Base-by-base conservation (phyloP, 805 yeast genomes). In the Lachancea dasiensis region DNA sequence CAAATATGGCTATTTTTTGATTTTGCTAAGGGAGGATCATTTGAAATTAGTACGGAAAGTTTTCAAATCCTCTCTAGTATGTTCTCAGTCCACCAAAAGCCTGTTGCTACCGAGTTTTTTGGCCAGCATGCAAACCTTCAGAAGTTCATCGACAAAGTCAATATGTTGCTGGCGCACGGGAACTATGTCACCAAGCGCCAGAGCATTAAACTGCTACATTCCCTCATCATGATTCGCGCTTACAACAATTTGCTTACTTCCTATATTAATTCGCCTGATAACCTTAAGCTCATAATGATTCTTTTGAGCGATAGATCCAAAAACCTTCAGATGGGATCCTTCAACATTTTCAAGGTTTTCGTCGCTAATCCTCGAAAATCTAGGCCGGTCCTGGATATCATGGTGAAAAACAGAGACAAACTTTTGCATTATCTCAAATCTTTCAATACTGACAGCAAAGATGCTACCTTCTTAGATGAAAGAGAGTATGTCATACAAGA, bases 291-390 rank as follows among this genome's bases (percentile, higher is more conserved):
- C 39, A 74, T 86, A 19, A 92, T 92, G 98, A 72, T 81, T 25
- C 62, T 87, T 44, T 65, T 92, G 46, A 80, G 92, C 42, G 97
- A 90, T 60, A 84, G 82, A 61, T 86, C 94, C 46, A 84, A 82
- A 54, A 89, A 89, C 59, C 72, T 92, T 41, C 96, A 89, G 57
- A 62, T 77, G 38, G 97, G 92, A 59, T 87, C 95, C 3, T 92
- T 92, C 56, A 89, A 92, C 48, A 81, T 90, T 26, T 90, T 92
- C 67, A 92, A 90, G 63, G 83, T 89, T 27, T 86, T 92, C 61
- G 87, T 87, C n/a, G 97, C 96, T 4, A 92, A 92, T 60, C 98
- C 98, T 4, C 79, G 81, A 46, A 89, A 89, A 58, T 70, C 86
- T 2, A 86, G 81, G 57, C 77, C 81, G 6, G 78, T 92, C 2